These are phyloP conservation scores for Fistulina hepatica DNA, from an alignment of 1,284 basidiomycete species.

Conservation along the genomic window DNA sequence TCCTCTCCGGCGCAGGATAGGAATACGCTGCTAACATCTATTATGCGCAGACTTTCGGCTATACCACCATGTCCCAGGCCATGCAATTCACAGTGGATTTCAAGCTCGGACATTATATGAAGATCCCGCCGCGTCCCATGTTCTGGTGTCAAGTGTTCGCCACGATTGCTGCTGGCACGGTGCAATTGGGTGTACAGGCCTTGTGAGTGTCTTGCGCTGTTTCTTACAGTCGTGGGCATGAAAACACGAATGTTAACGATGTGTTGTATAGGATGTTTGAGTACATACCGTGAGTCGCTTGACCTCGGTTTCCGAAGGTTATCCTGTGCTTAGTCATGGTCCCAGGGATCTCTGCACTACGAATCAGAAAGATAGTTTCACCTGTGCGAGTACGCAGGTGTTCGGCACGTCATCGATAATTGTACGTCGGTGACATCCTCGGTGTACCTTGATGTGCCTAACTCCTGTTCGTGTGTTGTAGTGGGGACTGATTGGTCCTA, in stretches of 20 bases:
- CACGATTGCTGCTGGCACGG: constrained; percentile 38
- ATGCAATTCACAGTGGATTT: constrained; percentile 53
- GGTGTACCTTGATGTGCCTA: background rate
- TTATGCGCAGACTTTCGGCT: constrained; percentile 32
- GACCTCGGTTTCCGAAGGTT: background rate
- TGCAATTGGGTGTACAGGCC: constrained; percentile 37
- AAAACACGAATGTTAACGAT: background rate
- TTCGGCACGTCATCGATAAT: constrained; percentile 26
- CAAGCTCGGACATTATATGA: constrained; percentile 68
- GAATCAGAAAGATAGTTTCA: constrained; percentile 25
- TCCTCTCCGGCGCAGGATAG: too few relatives aligned
- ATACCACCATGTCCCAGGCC: constrained; percentile 36
- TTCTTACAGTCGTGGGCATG: background rate
- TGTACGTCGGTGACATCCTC: constrained; percentile 7
- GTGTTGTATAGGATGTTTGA: constrained; percentile 27
- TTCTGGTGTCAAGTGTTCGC: constrained; percentile 32
- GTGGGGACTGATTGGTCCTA: constrained; percentile 28
- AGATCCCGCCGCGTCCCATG: constrained; percentile 36
- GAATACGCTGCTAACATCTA: constrained; percentile 6
- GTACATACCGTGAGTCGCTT: constrained; percentile 26
- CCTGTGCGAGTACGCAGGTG: constrained; percentile 33
- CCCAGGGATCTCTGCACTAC: background rate
- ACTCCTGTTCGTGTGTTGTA: background rate
- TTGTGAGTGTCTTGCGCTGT: constrained; percentile 20
- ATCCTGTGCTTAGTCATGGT: background rate